A percentile compares a stretch with the other conserved stretches of the same genome.
Conservation (phyloP, 768 basidiomycete genomes). For the Lactarius evosmus region DNA sequence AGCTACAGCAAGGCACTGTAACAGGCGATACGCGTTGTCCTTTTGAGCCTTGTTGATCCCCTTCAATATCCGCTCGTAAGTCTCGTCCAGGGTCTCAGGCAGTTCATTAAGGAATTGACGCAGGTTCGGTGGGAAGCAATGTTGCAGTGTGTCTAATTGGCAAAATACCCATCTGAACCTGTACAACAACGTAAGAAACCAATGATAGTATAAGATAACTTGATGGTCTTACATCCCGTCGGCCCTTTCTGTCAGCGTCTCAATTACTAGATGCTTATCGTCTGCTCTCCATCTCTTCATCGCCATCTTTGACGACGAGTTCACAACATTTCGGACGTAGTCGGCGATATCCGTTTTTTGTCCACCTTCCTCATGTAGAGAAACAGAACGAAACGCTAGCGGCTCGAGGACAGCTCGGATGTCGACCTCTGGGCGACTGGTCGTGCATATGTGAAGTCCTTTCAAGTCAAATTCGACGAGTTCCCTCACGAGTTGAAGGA, state of each 20-base stretch:
- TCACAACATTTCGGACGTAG: background rate
- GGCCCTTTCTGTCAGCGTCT: background rate
- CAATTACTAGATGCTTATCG: background rate
- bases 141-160: background rate
- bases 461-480: background rate
- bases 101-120: background rate
- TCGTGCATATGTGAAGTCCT: no score
- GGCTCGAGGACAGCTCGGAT: background rate
- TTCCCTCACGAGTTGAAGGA: background rate
- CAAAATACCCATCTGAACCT: background rate
- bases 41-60: background rate
- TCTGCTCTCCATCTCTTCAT: background rate
- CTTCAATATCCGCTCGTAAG: background rate
- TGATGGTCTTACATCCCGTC: background rate
- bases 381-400: background rate
- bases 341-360: background rate
- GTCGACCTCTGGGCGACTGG: no score
- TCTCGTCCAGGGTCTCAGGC: background rate
- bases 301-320: background rate
- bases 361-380: background rate
- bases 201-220: background rate
- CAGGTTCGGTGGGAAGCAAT: background rate
- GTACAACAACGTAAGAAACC: background rate
- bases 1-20: background rate
- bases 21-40: background rate